Evolutionary conservation across 495 filamentous ascomycete species (phyloP).

Genomic region (Penicillium canariense): DNA sequence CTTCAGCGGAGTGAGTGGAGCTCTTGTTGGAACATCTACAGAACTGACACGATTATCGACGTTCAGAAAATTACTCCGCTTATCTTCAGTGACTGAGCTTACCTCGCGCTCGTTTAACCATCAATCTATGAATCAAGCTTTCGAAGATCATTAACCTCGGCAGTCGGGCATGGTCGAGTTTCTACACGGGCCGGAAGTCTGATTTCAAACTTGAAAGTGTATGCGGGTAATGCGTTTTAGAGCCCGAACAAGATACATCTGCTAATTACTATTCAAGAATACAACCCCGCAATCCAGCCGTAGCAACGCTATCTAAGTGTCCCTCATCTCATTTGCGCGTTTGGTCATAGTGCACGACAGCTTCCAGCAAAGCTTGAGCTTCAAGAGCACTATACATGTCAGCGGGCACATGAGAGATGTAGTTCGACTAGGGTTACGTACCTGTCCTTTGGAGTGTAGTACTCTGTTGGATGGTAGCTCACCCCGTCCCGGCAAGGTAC

Average conservation of each 20-base stretch:
- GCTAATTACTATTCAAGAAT: background rate
- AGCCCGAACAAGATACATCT: background rate
- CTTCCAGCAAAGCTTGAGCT: slow-evolving; percentile 34
- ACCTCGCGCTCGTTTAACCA: background rate
- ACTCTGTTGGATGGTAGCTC: slow-evolving; percentile 61
- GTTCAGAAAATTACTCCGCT: too few species aligned
- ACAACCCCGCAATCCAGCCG: background rate
- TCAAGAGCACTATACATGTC: slow-evolving; percentile 30
- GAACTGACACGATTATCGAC: background rate
- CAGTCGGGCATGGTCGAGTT: background rate
- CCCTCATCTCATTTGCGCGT: background rate
- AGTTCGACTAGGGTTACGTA: slow-evolving; percentile 16
- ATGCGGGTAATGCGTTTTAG: too few species aligned
- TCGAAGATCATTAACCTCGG: background rate
- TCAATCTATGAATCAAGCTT: background rate
- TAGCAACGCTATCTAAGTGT: background rate
- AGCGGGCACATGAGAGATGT: background rate
- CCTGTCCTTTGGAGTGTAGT: slow-evolving; percentile 55
- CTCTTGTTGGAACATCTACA: background rate
- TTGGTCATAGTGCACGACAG: slow-evolving; percentile 36
- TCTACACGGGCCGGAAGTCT: background rate
- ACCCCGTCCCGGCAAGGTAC: slow-evolving; percentile 60
- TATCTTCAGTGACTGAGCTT: background rate
- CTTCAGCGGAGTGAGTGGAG: slow-evolving; percentile 3
- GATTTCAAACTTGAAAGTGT: background rate